phyloP scores from a whole-genome alignment of 2,329 filamentous ascomycete genomes.

The Neonectria neomacrospora region DNA sequence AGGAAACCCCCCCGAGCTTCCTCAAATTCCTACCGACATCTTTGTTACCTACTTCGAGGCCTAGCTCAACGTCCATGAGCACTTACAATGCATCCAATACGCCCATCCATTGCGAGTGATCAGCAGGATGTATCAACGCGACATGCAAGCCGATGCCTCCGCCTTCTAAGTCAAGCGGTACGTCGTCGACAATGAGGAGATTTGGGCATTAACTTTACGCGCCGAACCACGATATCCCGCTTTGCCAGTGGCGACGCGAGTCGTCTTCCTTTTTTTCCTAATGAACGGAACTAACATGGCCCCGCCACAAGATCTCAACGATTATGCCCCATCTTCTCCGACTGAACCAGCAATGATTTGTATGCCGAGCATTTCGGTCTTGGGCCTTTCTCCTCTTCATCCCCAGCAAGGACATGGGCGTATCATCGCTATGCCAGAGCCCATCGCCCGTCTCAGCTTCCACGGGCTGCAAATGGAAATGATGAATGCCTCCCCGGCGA shows the following conservation, averaged over 20 bases:
- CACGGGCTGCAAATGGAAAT: no score
- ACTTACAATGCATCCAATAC: neutral
- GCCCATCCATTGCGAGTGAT: neutral
- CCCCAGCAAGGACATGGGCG: neutral
- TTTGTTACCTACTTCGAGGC: neutral
- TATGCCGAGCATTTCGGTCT: neutral
- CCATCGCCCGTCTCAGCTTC: no score
- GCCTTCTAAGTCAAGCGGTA: neutral
- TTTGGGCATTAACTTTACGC: no score
- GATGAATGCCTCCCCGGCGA: no score
- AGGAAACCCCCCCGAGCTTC: neutral
- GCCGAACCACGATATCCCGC: no score
- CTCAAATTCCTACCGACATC: neutral
- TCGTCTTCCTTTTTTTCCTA: no score
- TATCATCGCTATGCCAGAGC: no score
- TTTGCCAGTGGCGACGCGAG: neutral
- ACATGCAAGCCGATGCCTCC: neutral
- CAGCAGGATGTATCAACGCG: neutral
- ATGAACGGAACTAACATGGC: neutral
- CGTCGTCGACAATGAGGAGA: no score
- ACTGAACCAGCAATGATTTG: neutral
- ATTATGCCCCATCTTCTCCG: neutral
- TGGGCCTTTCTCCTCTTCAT: neutral
- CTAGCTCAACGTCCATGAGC: neutral
- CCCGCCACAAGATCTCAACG: neutral